phyloP scores from a whole-genome alignment of 2,329 filamentous ascomycete species.

The Lasiodiplodia gonubiensis region DNA sequence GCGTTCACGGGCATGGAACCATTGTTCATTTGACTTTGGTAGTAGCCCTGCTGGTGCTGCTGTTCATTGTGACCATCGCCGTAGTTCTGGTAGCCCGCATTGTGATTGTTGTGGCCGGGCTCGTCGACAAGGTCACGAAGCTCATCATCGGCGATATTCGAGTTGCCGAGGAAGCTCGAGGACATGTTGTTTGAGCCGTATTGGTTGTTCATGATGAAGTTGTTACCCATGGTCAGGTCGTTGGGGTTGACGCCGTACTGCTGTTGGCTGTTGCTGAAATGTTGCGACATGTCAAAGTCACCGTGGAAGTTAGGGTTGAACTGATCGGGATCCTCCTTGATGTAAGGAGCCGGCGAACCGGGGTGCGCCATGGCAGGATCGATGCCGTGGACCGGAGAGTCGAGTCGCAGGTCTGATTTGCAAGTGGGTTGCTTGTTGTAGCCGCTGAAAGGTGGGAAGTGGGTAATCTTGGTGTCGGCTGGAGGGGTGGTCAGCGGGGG shows the following conservation, averaged over 20 bases:
- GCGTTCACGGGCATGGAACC: constrained; percentile 59
- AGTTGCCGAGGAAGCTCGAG: constrained; percentile 77
- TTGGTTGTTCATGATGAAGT: constrained; percentile 60
- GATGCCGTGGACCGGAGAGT: constrained; percentile 49
- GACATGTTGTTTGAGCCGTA: constrained; percentile 65
- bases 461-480: constrained; percentile 51
- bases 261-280: constrained; percentile 47
- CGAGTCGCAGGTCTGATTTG: constrained; percentile 46
- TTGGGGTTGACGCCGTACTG: constrained; percentile 76
- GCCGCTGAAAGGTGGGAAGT: constrained; percentile 49
- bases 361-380: constrained; percentile 59
- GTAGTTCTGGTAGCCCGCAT: constrained; percentile 56
- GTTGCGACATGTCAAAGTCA: constrained; percentile 59
- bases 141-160: constrained; percentile 86
- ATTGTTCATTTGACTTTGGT: constrained; percentile 41
- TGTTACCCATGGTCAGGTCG: constrained; percentile 75
- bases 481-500: constrained; percentile 34
- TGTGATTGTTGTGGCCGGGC: constrained; percentile 35
- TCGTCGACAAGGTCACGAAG: constrained; percentile 72
- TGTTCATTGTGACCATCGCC: constrained; percentile 61
- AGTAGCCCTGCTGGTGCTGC: constrained; percentile 60
- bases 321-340: constrained; percentile 70
- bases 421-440: constrained; percentile 42
- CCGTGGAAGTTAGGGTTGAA: constrained; percentile 59
- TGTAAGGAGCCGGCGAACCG: constrained; percentile 64